Percentiles rank a stretch among this genome's conserved stretches.
These are phyloP conservation scores for Phalaenopsis hybrid DNA, from an alignment of 116 monocot genomes.

Conservation along the genomic window DNA sequence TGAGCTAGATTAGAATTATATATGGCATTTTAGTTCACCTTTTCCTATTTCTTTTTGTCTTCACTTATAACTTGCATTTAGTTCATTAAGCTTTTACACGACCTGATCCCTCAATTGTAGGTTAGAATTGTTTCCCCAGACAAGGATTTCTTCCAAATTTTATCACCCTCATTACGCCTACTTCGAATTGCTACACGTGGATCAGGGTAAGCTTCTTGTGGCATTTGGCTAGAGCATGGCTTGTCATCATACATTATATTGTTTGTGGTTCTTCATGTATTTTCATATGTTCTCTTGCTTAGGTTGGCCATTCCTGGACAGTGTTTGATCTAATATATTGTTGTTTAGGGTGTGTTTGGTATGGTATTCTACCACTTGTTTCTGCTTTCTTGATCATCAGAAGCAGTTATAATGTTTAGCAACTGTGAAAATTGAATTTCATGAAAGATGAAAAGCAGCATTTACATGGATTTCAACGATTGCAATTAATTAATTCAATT, in stretches of 20 bases:
- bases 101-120: constrained; percentile 18
- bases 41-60: neutral
- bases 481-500: too few relatives aligned
- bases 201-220: constrained; percentile 43
- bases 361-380: neutral
- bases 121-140: constrained; percentile 94
- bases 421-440: neutral
- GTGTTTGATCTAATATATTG: neutral
- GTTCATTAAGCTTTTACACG: neutral
- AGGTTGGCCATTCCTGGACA: neutral
- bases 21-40: neutral
- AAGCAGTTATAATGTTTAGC: neutral
- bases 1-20: neutral
- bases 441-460: neutral
- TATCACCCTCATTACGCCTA: constrained; percentile 89
- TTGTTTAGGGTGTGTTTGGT: neutral
- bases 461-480: too few relatives aligned
- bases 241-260: neutral
- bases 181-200: constrained; percentile 73
- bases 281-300: neutral
- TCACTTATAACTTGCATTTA: neutral
- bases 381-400: neutral
- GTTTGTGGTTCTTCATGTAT: neutral
- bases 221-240: neutral
- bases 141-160: constrained; percentile 94